Evolutionary conservation across 2,329 filamentous ascomycete species (phyloP), one percentile per base, ranked within the genome.

Genomic region (Xylaria sp.): DNA sequence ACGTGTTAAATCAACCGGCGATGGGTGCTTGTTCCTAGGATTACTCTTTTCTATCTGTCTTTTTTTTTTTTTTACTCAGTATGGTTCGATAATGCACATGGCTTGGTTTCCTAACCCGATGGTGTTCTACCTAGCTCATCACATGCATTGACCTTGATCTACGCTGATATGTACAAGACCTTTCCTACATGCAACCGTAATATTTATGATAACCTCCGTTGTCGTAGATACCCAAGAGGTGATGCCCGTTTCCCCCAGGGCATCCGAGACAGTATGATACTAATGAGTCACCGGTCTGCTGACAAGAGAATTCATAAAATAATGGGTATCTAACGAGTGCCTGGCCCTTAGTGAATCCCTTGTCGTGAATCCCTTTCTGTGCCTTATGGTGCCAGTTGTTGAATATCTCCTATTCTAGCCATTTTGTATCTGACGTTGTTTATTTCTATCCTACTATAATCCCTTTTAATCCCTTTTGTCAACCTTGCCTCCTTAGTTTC

Each of bases 1-100:
- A 72, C 72, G 70, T 73, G 75, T 77, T 74, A 73, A 74, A 75
- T 74, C 72, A 73, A 75, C 72, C 68, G 75, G 75, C 74, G 72
- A 75, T 73, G 74, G 76, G 73, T 74, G 74, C 72, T 74, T 75
- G 74, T 75, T 76, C 72, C 71, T 75, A 74, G 75, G 74, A 67
- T 75, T 78, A 74, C 73, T 74, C 64, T 76, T 44, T 75, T 76
- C 68, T 71, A 71, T 73, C 71, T 75, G n/a, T 44, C n/a, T 75
- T 65, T 78, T 71, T 75, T 74, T 71, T 75, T 65, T 78, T 71
- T 75, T 74, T 71, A 71, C 74, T 73, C 71, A 71, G 74, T 75
- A 72, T 74, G 65, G 71, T 75, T 73, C 74, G 75, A 74, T 76
- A 76, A 77, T 77, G 71, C 69, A 73, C 71, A 78, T 69, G 73